Evolutionary conservation across 768 basidiomycete genomes (phyloP).

Genomic region (Tricholoma sp.): DNA sequence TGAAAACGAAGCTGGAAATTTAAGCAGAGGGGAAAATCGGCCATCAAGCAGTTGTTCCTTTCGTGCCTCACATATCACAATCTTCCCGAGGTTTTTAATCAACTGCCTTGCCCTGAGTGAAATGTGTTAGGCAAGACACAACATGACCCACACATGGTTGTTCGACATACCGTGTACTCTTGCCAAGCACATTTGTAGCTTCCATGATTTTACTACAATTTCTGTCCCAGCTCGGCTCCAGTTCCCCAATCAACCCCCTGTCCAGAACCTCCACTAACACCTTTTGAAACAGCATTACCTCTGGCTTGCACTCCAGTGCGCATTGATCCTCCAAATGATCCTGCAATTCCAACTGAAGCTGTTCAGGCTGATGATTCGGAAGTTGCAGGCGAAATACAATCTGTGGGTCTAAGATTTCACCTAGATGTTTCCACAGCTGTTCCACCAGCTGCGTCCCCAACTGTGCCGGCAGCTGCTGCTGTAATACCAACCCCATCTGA

Average conservation of each 20-base stretch:
- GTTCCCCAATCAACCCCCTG: background rate
- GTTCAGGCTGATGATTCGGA: no score
- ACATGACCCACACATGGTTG: background rate
- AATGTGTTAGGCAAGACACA: background rate
- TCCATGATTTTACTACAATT: background rate
- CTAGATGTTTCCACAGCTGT: background rate
- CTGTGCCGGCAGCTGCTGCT: no score
- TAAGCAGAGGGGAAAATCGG: no score
- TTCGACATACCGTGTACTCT: background rate
- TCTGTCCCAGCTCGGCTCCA: background rate
- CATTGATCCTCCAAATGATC: background rate
- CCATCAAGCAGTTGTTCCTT: no score
- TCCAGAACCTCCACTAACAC: background rate
- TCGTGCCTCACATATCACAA: no score
- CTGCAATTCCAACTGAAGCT: no score
- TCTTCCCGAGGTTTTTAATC: no score
- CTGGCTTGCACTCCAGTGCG: background rate
- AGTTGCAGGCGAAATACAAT: background rate
- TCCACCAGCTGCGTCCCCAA: background rate
- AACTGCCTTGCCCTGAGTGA: background rate
- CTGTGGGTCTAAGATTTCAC: background rate
- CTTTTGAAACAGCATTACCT: background rate
- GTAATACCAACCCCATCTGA: no score
- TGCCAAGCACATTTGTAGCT: background rate
- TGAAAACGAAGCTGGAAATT: no score